Evolutionary conservation across 352 stramenopile species (phyloP).

Genomic region (Phytophthora sansomeana): DNA sequence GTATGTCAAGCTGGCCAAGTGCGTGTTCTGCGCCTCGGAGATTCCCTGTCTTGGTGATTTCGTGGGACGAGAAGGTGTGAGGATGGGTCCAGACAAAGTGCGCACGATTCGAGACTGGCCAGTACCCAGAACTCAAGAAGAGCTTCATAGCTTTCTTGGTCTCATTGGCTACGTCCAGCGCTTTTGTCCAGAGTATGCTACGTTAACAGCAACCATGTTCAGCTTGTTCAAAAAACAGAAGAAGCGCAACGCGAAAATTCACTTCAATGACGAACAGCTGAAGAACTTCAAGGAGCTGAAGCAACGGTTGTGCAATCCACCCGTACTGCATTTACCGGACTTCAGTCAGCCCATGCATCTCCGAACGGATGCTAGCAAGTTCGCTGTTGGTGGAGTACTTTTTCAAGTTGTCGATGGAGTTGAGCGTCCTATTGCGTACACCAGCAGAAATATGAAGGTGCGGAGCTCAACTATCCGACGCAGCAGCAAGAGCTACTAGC

Average conservation of each 20-base stretch:
- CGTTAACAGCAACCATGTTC: not conserved
- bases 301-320: constrained; percentile 1
- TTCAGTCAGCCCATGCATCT: constrained; percentile 9
- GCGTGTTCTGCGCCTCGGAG: constrained; percentile 6
- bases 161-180: constrained; percentile 6
- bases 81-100: constrained; percentile 4
- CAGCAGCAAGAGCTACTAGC: constrained; percentile 17
- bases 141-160: constrained; percentile 7
- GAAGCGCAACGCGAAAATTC: constrained; percentile 1
- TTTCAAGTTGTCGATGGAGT: constrained; percentile 1
- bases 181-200: not conserved
- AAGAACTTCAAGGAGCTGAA: constrained; percentile 13
- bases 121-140: not conserved
- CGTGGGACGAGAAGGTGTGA: not conserved
- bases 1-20: constrained; percentile 10
- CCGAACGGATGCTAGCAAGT: constrained; percentile 1
- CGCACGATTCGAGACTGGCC: constrained; percentile 2
- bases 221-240: not conserved
- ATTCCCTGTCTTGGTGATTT: constrained; percentile 4
- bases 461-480: constrained; percentile 3
- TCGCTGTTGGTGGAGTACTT: constrained; percentile 2
- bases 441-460: constrained; percentile 1
- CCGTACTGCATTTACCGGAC: not conserved
- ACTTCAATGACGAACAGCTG: constrained; percentile 1
- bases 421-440: constrained; percentile 7